Evolutionary conservation across 129 eudicot species (phyloP), one percentile per base, ranked within the genome.

Genomic region (Kitagawia praeruptora): DNA sequence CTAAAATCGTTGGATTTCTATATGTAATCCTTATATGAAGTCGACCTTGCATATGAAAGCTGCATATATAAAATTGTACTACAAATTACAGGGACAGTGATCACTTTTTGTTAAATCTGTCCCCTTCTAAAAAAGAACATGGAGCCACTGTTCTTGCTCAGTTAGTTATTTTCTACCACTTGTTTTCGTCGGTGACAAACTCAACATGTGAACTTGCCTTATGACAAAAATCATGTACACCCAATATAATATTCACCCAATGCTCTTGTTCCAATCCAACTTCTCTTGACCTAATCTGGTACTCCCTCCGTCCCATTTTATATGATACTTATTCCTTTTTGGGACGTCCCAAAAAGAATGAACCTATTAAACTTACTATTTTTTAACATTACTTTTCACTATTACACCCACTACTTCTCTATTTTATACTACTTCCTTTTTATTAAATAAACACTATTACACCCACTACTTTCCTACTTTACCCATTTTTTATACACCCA

Each of bases 121-220:
- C 77, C 23, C 9, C 34, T 10, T 74, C 41, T n/a, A 0, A 74
- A 21, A 74, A 45, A 74, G 61, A 74, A 74, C 14, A 25, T 47
- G 41, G 58, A 45, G 40, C 19, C 19, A 1, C 61, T 45, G 61
- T 46, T 73, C 14, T 27, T 74, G 25, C 75, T 70, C 40, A 11
- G 25, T 44, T 44, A 12, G 6, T 74, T 25, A 27, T 42, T 74
- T 74, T 46, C 61, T 12, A 25, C 31, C 61, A 74, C 72, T 41
- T 45, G 47, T 47, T 46, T 73, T 46, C 40, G 77, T 74, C 77
- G 77, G 77, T 74, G 58, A 74, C n/a, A 56, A 2, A 56, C 31
- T 56, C 66, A 56, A 53, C 77, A 74, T n/a, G 58, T 74, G 77
- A 74, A n/a, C 48, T 44, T 74, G 77, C 77, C 77, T 25, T 11